Conservation (phyloP, 495 filamentous ascomycete species). For the Penicillium soppii region DNA sequence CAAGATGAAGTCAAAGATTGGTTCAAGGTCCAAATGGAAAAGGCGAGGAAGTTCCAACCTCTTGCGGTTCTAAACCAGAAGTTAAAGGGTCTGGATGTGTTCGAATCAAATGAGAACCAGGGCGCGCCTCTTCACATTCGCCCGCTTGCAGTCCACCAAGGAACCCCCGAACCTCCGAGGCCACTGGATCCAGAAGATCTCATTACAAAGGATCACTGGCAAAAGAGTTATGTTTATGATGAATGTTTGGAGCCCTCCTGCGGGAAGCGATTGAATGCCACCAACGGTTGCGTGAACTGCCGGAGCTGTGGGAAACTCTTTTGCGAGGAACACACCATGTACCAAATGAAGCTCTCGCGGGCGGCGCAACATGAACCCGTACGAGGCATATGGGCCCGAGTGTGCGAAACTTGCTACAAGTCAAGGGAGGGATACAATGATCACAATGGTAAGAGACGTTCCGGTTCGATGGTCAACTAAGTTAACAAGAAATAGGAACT, state of each 20-base stretch:
- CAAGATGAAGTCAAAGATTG: conserved; percentile 98
- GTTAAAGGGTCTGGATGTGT: conserved; percentile 93
- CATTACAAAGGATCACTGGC: conserved; percentile 87
- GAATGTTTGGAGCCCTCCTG: conserved; percentile 85
- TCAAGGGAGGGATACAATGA: conserved; percentile 95
- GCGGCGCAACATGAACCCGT: conserved; percentile 90
- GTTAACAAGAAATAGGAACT: conserved; percentile 42
- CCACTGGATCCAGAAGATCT: conserved; percentile 79
- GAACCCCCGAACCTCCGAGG: conserved; percentile 37
- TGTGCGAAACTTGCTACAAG: conserved; percentile 98
- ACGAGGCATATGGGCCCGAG: conserved; percentile 87
- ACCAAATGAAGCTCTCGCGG: conserved; percentile 95
- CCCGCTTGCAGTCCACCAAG: conserved; percentile 30
- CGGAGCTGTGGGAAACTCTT: conserved; percentile 89
- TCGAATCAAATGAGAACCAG: conserved; percentile 84
- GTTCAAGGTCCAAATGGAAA: conserved; percentile 95
- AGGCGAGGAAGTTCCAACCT: conserved; percentile 94
- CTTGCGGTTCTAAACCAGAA: conserved; percentile 92
- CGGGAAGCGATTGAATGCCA: conserved; percentile 70
- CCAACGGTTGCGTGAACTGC: conserved; percentile 86
- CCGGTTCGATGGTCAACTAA: neutral
- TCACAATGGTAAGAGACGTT: conserved; percentile 55
- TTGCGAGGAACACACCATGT: conserved; percentile 99
- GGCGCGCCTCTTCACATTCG: conserved; percentile 29
- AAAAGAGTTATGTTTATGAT: conserved; percentile 69